Conservation (phyloP, 2,329 filamentous ascomycete species). For the Sarocladium brachiariae region DNA sequence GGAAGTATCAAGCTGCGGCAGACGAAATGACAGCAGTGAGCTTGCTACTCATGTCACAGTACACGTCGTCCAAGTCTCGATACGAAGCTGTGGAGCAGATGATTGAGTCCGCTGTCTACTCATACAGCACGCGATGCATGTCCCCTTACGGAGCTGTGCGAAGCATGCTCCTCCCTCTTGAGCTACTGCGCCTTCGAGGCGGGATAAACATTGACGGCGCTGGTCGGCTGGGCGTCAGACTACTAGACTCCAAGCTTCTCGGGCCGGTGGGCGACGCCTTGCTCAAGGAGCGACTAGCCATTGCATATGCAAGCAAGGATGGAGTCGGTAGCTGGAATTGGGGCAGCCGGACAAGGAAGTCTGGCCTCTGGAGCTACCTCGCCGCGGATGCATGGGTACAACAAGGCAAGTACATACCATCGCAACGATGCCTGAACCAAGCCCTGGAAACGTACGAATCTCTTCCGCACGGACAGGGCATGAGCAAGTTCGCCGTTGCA, state of each 20-base stretch:
- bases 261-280: constrained; percentile 73
- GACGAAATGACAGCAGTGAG: constrained; percentile 93
- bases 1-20: constrained; percentile 87
- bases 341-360: constrained; percentile 73
- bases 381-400: constrained; percentile 79
- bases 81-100: constrained; percentile 78
- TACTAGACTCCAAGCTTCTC: constrained; percentile 71
- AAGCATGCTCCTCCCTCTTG: constrained; percentile 67
- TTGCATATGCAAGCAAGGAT: constrained; percentile 71
- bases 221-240: constrained; percentile 72
- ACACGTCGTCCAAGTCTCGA: constrained; percentile 66
- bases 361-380: constrained; percentile 81
- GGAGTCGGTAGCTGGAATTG: constrained; percentile 59
- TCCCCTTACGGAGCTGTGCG: constrained; percentile 75
- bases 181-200: constrained; percentile 75
- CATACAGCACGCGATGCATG: constrained; percentile 79
- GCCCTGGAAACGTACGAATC: constrained; percentile 51
- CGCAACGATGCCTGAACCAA: constrained; percentile 68
- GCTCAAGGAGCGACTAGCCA: constrained; percentile 76
- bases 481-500: constrained; percentile 44
- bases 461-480: constrained; percentile 42
- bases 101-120: constrained; percentile 86
- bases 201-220: constrained; percentile 79
- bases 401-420: constrained; percentile 69
- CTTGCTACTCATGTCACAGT: constrained; percentile 68